phyloP scores from a whole-genome alignment of 306 rosid genomes.

The Hippophae rhamnoides region DNA sequence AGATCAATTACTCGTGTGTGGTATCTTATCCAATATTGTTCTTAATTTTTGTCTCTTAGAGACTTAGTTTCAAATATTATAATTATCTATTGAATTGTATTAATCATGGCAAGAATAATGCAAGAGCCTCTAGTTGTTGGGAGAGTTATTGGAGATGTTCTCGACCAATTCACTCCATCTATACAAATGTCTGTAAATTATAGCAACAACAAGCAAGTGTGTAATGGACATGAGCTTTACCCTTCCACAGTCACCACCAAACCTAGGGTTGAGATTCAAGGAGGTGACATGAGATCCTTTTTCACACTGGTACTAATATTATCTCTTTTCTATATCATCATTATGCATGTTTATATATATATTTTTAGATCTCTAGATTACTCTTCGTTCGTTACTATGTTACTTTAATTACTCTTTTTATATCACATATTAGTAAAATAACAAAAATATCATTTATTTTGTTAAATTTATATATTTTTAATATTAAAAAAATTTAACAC shows the following conservation, averaged over 20 bases:
- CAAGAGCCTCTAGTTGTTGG: constrained; percentile 60
- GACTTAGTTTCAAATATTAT: neutral
- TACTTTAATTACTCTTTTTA: no score
- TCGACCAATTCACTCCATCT: constrained; percentile 49
- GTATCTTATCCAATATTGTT: neutral
- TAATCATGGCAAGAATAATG: constrained; percentile 33
- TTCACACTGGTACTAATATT: constrained; percentile 56
- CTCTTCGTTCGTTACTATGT: no score
- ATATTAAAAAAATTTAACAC: no score
- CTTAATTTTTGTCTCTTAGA: neutral
- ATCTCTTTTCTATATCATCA: constrained; percentile 1
- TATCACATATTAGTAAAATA: no score
- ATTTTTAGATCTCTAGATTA: neutral
- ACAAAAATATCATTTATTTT: no score
- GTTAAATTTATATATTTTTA: no score
- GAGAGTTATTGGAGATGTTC: constrained; percentile 81
- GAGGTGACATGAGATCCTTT: constrained; percentile 68
- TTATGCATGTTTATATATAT: neutral
- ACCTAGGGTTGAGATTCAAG: constrained; percentile 72
- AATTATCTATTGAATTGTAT: neutral
- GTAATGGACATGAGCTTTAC: constrained; percentile 64
- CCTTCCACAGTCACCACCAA: constrained; percentile 49
- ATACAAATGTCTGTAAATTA: constrained; percentile 42
- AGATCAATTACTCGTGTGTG: constrained; percentile 2
- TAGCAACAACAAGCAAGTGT: constrained; percentile 46